phyloP scores from a whole-genome alignment of 768 basidiomycete genomes.

The Boletus speciosus region DNA sequence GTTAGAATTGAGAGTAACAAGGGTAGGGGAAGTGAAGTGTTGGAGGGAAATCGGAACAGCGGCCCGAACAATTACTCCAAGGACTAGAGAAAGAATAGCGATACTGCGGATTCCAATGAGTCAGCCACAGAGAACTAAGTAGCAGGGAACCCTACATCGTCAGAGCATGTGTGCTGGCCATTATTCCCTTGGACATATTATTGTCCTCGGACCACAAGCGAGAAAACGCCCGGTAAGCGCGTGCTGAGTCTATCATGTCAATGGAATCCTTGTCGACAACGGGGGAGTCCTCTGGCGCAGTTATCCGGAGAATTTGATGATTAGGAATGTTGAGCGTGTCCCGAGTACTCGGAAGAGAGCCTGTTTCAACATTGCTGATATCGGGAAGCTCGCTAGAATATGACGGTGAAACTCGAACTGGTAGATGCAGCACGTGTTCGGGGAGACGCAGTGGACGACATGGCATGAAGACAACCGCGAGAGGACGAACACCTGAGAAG shows the following conservation, averaged over 20 bases:
- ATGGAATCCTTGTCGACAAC: conserved; percentile 49
- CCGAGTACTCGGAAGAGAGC: conserved; percentile 40
- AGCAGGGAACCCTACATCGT: conserved; percentile 52
- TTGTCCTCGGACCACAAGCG: conserved; percentile 40
- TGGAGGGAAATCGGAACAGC: conserved; percentile 23
- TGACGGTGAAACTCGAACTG: conserved; percentile 41
- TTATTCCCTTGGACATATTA: conserved; percentile 32
- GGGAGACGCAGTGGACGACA: conserved; percentile 36
- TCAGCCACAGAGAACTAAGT: conserved; percentile 4
- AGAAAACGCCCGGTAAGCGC: conserved; percentile 44
- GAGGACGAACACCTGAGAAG: conserved; percentile 45
- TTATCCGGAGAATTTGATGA: conserved; percentile 39
- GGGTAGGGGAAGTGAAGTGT: conserved; percentile 14
- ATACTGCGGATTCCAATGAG: conserved; percentile 42
- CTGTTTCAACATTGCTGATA: conserved; percentile 24
- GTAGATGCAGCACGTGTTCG: conserved; percentile 53
- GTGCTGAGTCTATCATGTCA: conserved; percentile 39
- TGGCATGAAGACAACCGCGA: conserved; percentile 70
- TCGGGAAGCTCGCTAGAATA: conserved; percentile 21
- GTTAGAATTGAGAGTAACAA: conserved; percentile 18
- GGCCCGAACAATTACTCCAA: conserved; percentile 44
- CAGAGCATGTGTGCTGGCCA: conserved; percentile 54
- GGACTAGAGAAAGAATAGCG: conserved; percentile 64
- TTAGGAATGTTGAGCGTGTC: conserved; percentile 40
- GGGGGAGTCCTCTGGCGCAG: conserved; percentile 28